A percentile compares a stretch with the other conserved stretches of the same genome.
phyloP scores from a whole-genome alignment of 2,329 filamentous ascomycete genomes.

The Coleophoma crateriformis region DNA sequence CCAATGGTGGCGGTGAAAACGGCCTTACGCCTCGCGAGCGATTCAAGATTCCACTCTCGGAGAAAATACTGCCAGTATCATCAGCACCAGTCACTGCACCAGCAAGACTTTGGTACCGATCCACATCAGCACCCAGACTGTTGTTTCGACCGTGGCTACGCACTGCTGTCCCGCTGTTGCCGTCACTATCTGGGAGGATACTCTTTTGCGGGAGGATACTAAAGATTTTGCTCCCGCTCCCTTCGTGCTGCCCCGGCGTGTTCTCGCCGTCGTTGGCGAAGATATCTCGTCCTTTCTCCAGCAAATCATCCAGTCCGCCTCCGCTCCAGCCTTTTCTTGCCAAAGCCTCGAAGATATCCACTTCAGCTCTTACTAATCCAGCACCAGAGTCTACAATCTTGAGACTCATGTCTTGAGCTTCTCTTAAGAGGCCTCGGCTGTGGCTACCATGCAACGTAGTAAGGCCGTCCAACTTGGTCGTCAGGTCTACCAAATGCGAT shows the following conservation, averaged over 20 bases:
- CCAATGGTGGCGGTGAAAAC: conserved; percentile 50
- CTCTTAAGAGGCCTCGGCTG: conserved; percentile 51
- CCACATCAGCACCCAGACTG: conserved; percentile 46
- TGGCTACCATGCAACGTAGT: conserved; percentile 56
- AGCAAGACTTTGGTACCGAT: conserved; percentile 53
- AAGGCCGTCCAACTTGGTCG: conserved; percentile 55
- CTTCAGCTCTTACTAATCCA: conserved; percentile 60
- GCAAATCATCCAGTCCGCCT: conserved; percentile 59
- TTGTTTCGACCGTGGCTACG: conserved; percentile 41
- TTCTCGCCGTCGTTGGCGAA: conserved; percentile 40
- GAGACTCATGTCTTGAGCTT: conserved; percentile 59
- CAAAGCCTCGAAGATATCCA: conserved; percentile 64
- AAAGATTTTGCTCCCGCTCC: conserved; percentile 48
- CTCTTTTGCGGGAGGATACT: conserved; percentile 59
- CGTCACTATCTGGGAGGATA: conserved; percentile 41
- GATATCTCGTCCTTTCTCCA: conserved; percentile 58
- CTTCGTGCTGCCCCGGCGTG: conserved; percentile 25
- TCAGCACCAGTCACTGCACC: conserved; percentile 36
- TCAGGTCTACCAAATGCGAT: conserved; percentile 58
- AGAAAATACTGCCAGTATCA: conserved; percentile 47
- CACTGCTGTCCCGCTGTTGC: neutral
- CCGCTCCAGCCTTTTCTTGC: conserved; percentile 64
- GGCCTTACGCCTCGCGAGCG: conserved; percentile 48
- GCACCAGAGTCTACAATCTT: conserved; percentile 60
- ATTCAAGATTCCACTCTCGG: conserved; percentile 40